These are phyloP conservation scores for Aspergillus ochraceoroseus DNA, from an alignment of 2,329 filamentous ascomycete species.

Conservation along the genomic window DNA sequence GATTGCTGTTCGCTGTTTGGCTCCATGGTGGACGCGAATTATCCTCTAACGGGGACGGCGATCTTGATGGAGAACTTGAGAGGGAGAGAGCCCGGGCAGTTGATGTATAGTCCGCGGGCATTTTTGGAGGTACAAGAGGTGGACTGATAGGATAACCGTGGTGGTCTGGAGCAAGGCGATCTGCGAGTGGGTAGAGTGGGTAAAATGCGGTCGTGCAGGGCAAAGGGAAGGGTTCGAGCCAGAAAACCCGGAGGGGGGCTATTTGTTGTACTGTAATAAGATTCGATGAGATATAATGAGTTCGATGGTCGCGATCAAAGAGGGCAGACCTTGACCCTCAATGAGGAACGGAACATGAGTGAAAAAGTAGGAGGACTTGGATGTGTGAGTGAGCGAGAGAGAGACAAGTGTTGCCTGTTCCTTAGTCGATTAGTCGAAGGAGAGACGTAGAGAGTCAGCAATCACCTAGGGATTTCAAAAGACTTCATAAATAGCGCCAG, in stretches of 20 bases:
- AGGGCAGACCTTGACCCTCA: background rate
- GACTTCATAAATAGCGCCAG: too few relatives aligned
- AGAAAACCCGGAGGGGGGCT: too few relatives aligned
- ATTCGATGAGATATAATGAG: too few relatives aligned
- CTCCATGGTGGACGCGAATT: constrained; percentile 51
- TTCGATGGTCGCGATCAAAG: too few relatives aligned
- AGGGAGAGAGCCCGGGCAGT: constrained; percentile 52
- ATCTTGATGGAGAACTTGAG: constrained; percentile 43
- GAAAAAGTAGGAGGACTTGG: too few relatives aligned
- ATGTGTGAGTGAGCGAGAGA: too few relatives aligned
- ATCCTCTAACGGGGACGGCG: constrained; percentile 45
- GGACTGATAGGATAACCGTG: background rate
- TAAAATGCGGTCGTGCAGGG: background rate
- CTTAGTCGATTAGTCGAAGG: too few relatives aligned
- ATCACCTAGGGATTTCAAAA: too few relatives aligned
- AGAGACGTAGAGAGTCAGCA: too few relatives aligned
- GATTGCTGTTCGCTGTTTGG: constrained; percentile 41
- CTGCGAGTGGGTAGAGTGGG: constrained; percentile 12
- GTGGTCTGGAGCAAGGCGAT: constrained; percentile 10
- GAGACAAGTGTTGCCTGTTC: too few relatives aligned
- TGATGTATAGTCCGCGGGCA: constrained; percentile 49
- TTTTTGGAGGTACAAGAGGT: constrained; percentile 19
- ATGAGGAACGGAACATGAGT: background rate
- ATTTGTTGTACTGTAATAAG: too few relatives aligned
- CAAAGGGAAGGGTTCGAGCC: too few relatives aligned